These are phyloP conservation scores for Alternaria angustiovoidea DNA, from an alignment of 2,329 filamentous ascomycete genomes.

Conservation along the genomic window DNA sequence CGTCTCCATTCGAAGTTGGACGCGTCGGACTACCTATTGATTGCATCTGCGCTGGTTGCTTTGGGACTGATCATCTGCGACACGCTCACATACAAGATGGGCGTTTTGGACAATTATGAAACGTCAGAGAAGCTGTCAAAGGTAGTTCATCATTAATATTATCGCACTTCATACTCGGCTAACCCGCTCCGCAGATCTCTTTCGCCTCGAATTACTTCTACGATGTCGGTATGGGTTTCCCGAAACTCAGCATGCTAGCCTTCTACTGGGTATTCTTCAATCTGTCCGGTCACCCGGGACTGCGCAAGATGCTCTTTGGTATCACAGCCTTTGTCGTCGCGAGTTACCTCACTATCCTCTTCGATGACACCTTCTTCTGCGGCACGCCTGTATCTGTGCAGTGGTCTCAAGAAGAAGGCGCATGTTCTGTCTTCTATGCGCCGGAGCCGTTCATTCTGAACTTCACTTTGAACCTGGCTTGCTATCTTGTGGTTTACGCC, in stretches of 20 bases:
- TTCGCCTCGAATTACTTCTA: slow-evolving; percentile 38
- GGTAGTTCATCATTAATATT: slow-evolving; percentile 1
- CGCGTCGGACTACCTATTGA: slow-evolving; percentile 27
- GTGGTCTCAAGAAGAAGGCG: slow-evolving; percentile 33
- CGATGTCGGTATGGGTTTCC: slow-evolving; percentile 36
- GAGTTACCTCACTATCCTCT: slow-evolving; percentile 31
- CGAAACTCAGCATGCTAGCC: slow-evolving; percentile 36
- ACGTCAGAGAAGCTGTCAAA: slow-evolving; percentile 30
- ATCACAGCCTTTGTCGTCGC: slow-evolving; percentile 29
- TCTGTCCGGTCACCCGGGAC: slow-evolving; percentile 23
- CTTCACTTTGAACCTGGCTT: slow-evolving; percentile 34
- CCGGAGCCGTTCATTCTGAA: slow-evolving; percentile 36
- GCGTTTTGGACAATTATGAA: slow-evolving; percentile 28
- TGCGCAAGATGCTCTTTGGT: slow-evolving; percentile 33
- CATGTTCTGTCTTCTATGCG: slow-evolving; percentile 34
- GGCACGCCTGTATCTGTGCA: slow-evolving; percentile 27
- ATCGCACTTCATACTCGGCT: background rate
- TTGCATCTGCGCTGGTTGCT: slow-evolving; percentile 21
- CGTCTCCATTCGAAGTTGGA: slow-evolving; percentile 24
- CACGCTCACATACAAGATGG: slow-evolving; percentile 16
- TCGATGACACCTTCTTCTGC: slow-evolving; percentile 36
- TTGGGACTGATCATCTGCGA: slow-evolving; percentile 29
- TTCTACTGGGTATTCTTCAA: slow-evolving; percentile 37
- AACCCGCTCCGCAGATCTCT: slow-evolving; percentile 21
- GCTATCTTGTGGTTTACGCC: slow-evolving; percentile 29